These are phyloP conservation scores for Hypoxylon rubiginosum DNA, from an alignment of 2,329 filamentous ascomycete species.

Conservation along the genomic window DNA sequence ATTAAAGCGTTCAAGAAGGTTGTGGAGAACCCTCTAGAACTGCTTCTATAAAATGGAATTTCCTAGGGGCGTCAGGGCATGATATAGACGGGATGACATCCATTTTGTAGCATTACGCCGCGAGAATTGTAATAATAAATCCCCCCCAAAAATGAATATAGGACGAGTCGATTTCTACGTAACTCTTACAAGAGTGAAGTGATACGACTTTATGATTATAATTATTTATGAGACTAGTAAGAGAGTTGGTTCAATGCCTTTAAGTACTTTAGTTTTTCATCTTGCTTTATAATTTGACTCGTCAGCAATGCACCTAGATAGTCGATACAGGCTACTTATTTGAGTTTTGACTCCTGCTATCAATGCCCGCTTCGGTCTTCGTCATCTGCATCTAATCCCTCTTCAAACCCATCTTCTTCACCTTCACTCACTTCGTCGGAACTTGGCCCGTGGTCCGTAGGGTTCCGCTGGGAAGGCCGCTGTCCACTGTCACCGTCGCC, in stretches of 20 bases:
- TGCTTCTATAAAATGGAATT: constrained; percentile 77
- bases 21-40: constrained; percentile 95
- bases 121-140: constrained; percentile 48
- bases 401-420: constrained; percentile 14
- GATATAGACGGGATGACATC: constrained; percentile 50
- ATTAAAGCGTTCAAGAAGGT: constrained; percentile 97
- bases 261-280: background rate
- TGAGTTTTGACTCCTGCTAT: constrained; percentile 18
- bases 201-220: background rate
- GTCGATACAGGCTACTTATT: background rate
- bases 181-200: background rate
- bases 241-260: background rate
- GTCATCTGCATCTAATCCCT: constrained; percentile 8
- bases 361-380: constrained; percentile 29
- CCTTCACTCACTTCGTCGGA: constrained; percentile 6
- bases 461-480: background rate
- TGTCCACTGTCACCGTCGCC: background rate
- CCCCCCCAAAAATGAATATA: constrained; percentile 23
- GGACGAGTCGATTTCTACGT: constrained; percentile 1
- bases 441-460: background rate
- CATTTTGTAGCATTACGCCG: constrained; percentile 50
- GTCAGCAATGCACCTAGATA: background rate
- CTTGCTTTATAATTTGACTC: background rate
- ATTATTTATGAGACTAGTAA: background rate
- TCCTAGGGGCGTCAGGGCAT: constrained; percentile 48